A percentile compares a stretch with the other conserved stretches of the same genome.
phyloP scores from a whole-genome alignment of 495 filamentous ascomycete species.

The Penicillium argentinense region DNA sequence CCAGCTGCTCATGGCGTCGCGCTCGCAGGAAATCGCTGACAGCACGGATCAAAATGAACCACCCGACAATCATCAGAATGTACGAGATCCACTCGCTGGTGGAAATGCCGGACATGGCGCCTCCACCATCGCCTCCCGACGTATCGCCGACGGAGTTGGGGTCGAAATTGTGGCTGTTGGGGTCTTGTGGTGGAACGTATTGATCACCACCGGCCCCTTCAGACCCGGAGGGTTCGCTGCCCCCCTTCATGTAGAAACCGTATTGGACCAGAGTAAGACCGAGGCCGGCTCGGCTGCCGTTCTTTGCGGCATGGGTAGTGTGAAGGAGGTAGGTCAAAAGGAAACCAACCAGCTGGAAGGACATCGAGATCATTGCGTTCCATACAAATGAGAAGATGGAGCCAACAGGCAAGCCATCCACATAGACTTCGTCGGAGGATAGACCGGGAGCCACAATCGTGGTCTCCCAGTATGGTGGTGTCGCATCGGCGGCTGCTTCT shows the following conservation, averaged over 20 bases:
- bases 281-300: constrained; percentile 89
- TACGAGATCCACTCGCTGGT: constrained; percentile 91
- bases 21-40: constrained; percentile 87
- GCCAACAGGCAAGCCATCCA: constrained; percentile 94
- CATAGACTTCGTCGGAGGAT: constrained; percentile 86
- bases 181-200: constrained; percentile 70
- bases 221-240: constrained; percentile 46
- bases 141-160: constrained; percentile 59
- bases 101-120: constrained; percentile 50
- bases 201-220: constrained; percentile 48
- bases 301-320: constrained; percentile 97
- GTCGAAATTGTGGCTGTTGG: constrained; percentile 88
- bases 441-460: constrained; percentile 92
- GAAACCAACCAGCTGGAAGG: constrained; percentile 97
- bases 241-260: constrained; percentile 87
- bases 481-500: constrained; percentile 94
- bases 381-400: constrained; percentile 94
- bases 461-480: constrained; percentile 98
- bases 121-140: constrained; percentile 35
- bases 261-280: constrained; percentile 96
- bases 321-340: constrained; percentile 96
- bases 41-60: constrained; percentile 92
- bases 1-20: constrained; percentile 85
- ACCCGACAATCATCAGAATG: constrained; percentile 92
- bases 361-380: constrained; percentile 98